Conservation (phyloP, 495 filamentous ascomycete genomes). For the Penicillium argentinense region DNA sequence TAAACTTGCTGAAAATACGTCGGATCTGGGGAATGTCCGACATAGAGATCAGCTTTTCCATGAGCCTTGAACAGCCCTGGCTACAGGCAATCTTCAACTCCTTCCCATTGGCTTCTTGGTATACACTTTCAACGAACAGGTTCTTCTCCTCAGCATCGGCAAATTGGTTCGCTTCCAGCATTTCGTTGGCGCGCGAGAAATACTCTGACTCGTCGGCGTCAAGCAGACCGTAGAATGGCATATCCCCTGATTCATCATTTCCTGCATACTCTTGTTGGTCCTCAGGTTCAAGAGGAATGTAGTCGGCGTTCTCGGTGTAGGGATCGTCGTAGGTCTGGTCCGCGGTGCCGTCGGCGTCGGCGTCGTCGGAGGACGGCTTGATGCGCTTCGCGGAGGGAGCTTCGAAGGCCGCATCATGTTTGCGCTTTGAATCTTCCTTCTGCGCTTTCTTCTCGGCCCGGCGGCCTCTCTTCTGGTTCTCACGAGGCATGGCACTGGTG, state of each 20-base stretch:
- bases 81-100: constrained; percentile 94
- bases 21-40: constrained; percentile 82
- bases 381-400: constrained; percentile 38
- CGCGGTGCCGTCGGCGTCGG: constrained; percentile 7
- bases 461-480: constrained; percentile 68
- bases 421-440: constrained; percentile 44
- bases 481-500: constrained; percentile 45
- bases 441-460: constrained; percentile 54
- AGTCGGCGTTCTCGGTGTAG: constrained; percentile 26
- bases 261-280: constrained; percentile 11
- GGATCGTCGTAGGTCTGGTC: constrained; percentile 25
- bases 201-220: constrained; percentile 90
- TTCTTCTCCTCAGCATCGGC: constrained; percentile 69
- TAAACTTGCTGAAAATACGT: constrained; percentile 77
- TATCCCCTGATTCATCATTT: constrained; percentile 31
- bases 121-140: constrained; percentile 83
- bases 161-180: constrained; percentile 88
- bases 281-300: constrained; percentile 33
- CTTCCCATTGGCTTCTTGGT: constrained; percentile 81
- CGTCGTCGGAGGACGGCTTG: constrained; percentile 31
- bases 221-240: constrained; percentile 84
- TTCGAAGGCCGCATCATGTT: constrained; percentile 43
- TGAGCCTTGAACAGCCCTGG: constrained; percentile 88
- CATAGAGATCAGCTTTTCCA: constrained; percentile 86
- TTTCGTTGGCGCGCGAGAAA: constrained; percentile 82